Evolutionary conservation across 108 stramenopile species (phyloP).

Genomic region (Cyclostephanos tholiformis): DNA sequence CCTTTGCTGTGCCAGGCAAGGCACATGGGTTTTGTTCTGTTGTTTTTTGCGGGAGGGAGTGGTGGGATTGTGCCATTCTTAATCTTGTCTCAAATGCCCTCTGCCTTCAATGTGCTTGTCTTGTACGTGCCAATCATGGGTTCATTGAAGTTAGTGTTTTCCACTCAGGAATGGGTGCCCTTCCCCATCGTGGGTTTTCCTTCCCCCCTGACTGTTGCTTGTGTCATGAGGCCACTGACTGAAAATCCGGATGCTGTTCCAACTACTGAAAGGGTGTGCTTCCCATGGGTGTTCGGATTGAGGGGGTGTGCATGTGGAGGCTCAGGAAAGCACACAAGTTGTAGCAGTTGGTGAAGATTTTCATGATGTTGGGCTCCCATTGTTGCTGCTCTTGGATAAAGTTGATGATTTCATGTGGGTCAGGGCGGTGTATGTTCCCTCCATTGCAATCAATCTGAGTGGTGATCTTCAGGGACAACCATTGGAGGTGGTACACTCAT

Average conservation of each 20-base stretch:
- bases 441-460: too few species aligned
- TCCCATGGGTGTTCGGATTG: background rate
- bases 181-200: too few species aligned
- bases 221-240: background rate
- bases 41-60: background rate
- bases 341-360: background rate
- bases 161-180: background rate
- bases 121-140: background rate
- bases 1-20: too few species aligned
- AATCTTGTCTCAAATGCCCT: background rate
- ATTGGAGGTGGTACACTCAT: background rate
- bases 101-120: background rate
- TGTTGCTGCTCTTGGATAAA: background rate
- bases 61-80: background rate
- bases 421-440: background rate
- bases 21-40: constrained; percentile 5
- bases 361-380: too few species aligned
- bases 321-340: background rate
- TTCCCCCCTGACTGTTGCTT: too few species aligned
- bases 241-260: background rate
- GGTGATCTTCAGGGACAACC: background rate
- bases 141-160: background rate
- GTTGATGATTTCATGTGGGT: background rate
- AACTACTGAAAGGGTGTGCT: background rate
- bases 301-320: background rate